Evolutionary conservation across 2,329 filamentous ascomycete species (phyloP), one percentile per base, ranked within the genome.

Genomic region (Aspergillus jensenii): DNA sequence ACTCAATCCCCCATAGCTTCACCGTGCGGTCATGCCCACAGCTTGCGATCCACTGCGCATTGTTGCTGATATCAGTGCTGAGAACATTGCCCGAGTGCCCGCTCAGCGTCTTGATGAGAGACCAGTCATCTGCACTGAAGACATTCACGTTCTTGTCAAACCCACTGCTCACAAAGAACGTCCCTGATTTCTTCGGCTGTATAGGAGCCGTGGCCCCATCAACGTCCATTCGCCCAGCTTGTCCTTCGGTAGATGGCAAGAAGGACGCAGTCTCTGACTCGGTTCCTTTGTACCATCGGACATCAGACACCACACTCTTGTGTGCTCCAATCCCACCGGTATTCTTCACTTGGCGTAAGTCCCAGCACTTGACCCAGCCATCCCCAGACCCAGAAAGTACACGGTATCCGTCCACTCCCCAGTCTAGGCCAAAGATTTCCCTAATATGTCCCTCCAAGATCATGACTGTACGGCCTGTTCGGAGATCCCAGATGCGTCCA

Each of bases 291-390:
- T 89, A 98, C 91, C 95, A 98, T 62, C 92, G 83, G 62, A 99
- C 78, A 73, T 99, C 95, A 1, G 92, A 95, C 7, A 99, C 93
- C 35, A 95, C 90, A 63, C 91, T 93, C 50, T 86, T 89, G 74
- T 99, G 95, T 6, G 95, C 93, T 49, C 93, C 95, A 23, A 99
- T 89, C 17, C 90, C 90, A 12, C 91, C 93, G 0, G 86, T 88
- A 62, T 88, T 87, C 66, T 90, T 85, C 49, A 98, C 93, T 68
- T 95, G 93, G 46, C 95, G 87, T 52, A 99, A 83, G 71, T 99
- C 95, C 95, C 95, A 99, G 76, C 93, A 97, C 75, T 97, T 98
- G 69, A 96, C 87, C 85, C 95, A 98, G 17, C 93, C 93, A 71
- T 99, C 95, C 2, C 88, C 91, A 14, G 92, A 96, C 1, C 92